These are phyloP conservation scores for Nakazawaea wyomingensis DNA, from an alignment of 805 yeast species.

Conservation along the genomic window DNA sequence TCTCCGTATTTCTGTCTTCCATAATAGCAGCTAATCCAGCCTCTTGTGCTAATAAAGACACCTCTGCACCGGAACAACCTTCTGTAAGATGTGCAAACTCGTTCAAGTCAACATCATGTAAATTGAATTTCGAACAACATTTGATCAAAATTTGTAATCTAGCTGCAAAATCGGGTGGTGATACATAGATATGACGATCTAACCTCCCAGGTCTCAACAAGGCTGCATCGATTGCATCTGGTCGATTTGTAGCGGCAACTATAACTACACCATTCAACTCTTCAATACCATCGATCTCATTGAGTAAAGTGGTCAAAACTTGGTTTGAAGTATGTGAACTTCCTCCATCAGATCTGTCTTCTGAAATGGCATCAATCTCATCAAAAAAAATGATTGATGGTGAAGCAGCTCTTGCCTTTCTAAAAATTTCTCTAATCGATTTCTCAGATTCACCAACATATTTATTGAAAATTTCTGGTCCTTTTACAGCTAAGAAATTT, in stretches of 20 bases:
- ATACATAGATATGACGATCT: conserved; percentile 88
- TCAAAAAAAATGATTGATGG: conserved; percentile 96
- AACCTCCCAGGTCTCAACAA: conserved; percentile 91
- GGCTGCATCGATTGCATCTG: conserved; percentile 90
- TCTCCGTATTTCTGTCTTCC: conserved; percentile 54
- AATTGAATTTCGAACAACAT: conserved; percentile 58
- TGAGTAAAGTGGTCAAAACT: conserved; percentile 83
- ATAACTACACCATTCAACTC: conserved; percentile 89
- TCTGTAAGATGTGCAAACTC: conserved; percentile 61
- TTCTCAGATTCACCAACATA: conserved; percentile 96
- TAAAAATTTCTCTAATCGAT: conserved; percentile 89
- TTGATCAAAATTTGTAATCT: conserved; percentile 73
- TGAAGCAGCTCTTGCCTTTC: conserved; percentile 85
- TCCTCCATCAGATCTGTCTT: conserved; percentile 59
- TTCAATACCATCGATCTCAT: conserved; percentile 97
- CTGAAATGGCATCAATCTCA: conserved; percentile 91
- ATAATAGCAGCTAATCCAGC: conserved; percentile 94
- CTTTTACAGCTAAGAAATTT: conserved; percentile 91
- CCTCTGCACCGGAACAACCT: conserved; percentile 97
- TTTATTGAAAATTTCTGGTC: conserved; percentile 91
- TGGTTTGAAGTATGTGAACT: conserved; percentile 64
- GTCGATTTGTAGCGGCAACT: conserved; percentile 95
- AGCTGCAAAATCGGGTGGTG: conserved; percentile 84
- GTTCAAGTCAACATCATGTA: conserved; percentile 40
- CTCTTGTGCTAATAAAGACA: conserved; percentile 86